Percentiles rank a stretch among this genome's conserved stretches.
Evolutionary conservation across 805 yeast species (phyloP).

Genomic region (Isabelozyma gotoi): DNA sequence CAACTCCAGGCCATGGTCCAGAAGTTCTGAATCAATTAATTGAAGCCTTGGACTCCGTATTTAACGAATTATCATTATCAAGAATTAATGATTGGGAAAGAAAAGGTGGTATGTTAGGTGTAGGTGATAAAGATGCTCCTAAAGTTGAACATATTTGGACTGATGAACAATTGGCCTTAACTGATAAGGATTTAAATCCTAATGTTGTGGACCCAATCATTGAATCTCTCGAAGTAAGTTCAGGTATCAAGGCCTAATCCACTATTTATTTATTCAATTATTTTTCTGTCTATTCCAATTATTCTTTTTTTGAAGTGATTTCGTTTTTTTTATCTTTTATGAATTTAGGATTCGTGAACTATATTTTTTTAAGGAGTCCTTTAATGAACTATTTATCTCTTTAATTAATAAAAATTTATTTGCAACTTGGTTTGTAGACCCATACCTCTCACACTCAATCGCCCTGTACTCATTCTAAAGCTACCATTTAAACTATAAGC

Average conservation of each 20-base stretch:
- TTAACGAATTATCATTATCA: conserved; percentile 69
- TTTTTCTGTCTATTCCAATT: not conserved
- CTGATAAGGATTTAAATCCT: conserved; percentile 61
- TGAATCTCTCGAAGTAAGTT: conserved; percentile 65
- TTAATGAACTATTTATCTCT: not conserved
- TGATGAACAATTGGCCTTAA: conserved; percentile 66
- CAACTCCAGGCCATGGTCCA: conserved; percentile 93
- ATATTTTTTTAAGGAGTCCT: not conserved
- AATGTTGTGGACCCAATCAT: conserved; percentile 66
- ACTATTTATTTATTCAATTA: not conserved
- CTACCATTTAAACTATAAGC: too few species aligned
- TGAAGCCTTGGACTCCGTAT: conserved; percentile 77
- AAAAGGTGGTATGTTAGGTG: conserved; percentile 89
- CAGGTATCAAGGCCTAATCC: conserved; percentile 48
- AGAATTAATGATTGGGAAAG: conserved; percentile 76
- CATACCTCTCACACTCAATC: not conserved
- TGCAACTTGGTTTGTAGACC: not conserved
- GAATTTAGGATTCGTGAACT: not conserved
- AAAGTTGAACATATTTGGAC: conserved; percentile 81
- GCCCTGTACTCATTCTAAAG: not conserved
- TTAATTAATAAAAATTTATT: not conserved
- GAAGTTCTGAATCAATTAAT: conserved; percentile 75
- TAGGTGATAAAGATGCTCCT: conserved; percentile 56
- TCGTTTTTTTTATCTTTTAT: not conserved
- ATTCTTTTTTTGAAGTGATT: not conserved